A percentile compares a stretch with the other conserved stretches of the same genome.
phyloP scores from a whole-genome alignment of 1,139 yeast species.

The Protomyces arabidopsidicola region DNA sequence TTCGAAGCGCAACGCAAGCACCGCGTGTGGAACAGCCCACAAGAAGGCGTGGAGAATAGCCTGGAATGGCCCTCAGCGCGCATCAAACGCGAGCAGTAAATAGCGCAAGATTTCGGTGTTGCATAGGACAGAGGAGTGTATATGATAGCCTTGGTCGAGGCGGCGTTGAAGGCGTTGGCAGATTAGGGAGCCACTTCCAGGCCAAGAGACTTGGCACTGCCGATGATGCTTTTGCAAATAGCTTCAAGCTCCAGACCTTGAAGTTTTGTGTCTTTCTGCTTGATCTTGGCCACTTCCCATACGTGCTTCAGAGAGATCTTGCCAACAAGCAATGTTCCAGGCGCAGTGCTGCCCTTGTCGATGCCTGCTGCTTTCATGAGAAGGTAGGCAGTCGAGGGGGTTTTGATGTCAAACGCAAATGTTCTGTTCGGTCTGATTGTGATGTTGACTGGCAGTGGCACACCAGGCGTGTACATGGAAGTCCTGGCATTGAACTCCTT shows the following conservation, averaged over 20 bases:
- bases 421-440: conserved; percentile 89
- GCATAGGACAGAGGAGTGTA: no score
- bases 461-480: conserved; percentile 75
- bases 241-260: conserved; percentile 64
- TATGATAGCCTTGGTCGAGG: no score
- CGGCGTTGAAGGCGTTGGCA: no score
- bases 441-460: conserved; percentile 81
- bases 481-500: conserved; percentile 98
- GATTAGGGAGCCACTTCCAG: conserved; percentile 65
- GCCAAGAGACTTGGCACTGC: conserved; percentile 85
- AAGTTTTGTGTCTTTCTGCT: conserved; percentile 77
- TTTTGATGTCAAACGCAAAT: conserved; percentile 76
- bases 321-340: conserved; percentile 55
- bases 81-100: background rate
- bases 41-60: background rate
- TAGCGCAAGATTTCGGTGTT: no score
- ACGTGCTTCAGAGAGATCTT: conserved; percentile 78
- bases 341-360: conserved; percentile 64
- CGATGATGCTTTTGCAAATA: conserved; percentile 74
- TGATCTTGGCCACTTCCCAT: conserved; percentile 91
- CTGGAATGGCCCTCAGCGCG: background rate
- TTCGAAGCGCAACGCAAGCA: no score
- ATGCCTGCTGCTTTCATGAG: conserved; percentile 76
- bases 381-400: conserved; percentile 90
- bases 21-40: no score